Evolutionary conservation across 2,329 filamentous ascomycete genomes (phyloP), one percentile per base, ranked within the genome.

Genomic region (Clonostachys solani): DNA sequence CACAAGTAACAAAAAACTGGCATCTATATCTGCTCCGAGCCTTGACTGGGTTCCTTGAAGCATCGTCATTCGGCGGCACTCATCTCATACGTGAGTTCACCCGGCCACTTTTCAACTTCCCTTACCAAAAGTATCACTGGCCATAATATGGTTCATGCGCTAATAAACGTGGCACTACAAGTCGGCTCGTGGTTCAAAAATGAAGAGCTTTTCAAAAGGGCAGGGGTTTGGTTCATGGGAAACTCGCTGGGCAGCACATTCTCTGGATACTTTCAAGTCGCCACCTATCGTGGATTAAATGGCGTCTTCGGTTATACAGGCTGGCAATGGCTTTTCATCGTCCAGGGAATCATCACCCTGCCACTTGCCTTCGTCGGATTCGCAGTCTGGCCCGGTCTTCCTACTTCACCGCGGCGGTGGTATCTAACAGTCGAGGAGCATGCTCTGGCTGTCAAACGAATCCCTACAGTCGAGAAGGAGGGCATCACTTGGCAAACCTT

Each of bases 211-310:
- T 76, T 73, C 51, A 78, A 78, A 52, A 65, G 75, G 8, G 70
- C 72, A 0, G 72, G 73, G 0, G 65, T 75, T 2, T 78, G 74
- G 67, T 77, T 66, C 42, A 66, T 73, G 51, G 53, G 53, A 13
- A 55, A 55, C 43, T 51, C 57, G 9, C 49, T 58, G 5, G 61
- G 55, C 9, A 57, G 56, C 50, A 56, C 55, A 53, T 55, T 56
- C 44, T 54, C 53, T 15, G 53, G 56, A 2, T 63, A 64, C 10
- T 51, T 64, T 1, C 60, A 63, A 44, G 58, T 60, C 2, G 60
- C 60, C 0, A 72, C 72, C 1, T 78, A 78, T 33, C 45, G 48
- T n/a, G 51, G 47, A 33, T 43, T 55, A 6, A 45, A 53, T 5
- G 74, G 73, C 0, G 62, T 72, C 0, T 57, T 56, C 4, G 75